phyloP scores from a whole-genome alignment of 2,329 filamentous ascomycete species.

The Colletotrichum sp. region DNA sequence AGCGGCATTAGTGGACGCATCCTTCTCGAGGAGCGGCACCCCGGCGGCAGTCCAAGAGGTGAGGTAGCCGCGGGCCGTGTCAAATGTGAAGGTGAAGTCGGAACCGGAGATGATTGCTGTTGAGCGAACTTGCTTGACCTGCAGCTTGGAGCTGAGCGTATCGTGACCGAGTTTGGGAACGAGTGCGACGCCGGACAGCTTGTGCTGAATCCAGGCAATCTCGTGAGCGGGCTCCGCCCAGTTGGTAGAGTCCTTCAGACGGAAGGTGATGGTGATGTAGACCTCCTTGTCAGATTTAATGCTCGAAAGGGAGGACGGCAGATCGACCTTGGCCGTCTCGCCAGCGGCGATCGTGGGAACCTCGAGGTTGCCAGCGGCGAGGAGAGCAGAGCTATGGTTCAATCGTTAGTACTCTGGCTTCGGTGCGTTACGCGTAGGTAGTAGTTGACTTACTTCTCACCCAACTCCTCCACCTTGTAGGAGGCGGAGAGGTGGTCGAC shows the following conservation, averaged over 20 bases:
- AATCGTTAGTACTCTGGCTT: conserved; percentile 6
- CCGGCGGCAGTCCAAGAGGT: conserved; percentile 44
- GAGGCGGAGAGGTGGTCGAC: conserved; percentile 46
- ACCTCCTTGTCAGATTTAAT: conserved; percentile 40
- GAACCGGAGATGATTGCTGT: conserved; percentile 32
- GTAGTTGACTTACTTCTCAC: conserved; percentile 38
- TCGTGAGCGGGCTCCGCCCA: conserved; percentile 62
- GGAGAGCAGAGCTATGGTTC: conserved; percentile 24
- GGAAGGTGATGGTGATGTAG: conserved; percentile 51
- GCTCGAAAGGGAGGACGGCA: conserved; percentile 32
- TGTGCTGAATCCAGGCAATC: conserved; percentile 59
- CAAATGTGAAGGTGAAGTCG: conserved; percentile 47
- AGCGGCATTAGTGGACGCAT: conserved; percentile 39
- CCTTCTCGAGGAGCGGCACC: conserved; percentile 36
- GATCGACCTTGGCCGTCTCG: conserved; percentile 34
- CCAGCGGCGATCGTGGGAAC: conserved; percentile 47
- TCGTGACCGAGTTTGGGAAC: conserved; percentile 14
- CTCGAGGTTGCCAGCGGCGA: conserved; percentile 41
- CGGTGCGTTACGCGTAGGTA: background rate
- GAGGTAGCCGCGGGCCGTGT: conserved; percentile 47
- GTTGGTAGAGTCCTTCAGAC: conserved; percentile 42
- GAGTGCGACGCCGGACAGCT: conserved; percentile 34
- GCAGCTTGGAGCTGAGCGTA: conserved; percentile 25
- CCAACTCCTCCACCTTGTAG: conserved; percentile 50
- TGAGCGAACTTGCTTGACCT: conserved; percentile 27